Evolutionary conservation across 129 eudicot species (phyloP).

Genomic region (Pulicaria dysenterica): DNA sequence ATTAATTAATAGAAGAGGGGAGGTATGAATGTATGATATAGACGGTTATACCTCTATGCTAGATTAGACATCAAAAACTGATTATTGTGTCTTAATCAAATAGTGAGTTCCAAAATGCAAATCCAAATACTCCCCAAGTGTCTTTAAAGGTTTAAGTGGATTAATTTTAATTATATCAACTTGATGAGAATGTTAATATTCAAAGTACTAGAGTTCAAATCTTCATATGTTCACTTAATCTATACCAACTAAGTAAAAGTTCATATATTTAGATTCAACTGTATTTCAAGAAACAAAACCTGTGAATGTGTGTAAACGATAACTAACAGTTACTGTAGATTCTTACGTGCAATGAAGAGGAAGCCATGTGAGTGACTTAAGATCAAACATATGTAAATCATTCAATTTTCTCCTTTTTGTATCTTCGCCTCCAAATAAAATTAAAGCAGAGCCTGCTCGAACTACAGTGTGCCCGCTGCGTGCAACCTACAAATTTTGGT

Average conservation of each 20-base stretch:
- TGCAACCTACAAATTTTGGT: conserved; percentile 56
- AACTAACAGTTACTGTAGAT: neutral
- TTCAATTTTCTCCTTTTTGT: conserved; percentile 78
- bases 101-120: no score
- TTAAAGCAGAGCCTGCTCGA: conserved; percentile 70
- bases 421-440: conserved; percentile 95
- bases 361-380: conserved; percentile 96
- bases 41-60: no score
- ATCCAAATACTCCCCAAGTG: no score
- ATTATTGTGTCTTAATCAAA: no score
- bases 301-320: neutral
- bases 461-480: conserved; percentile 97
- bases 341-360: conserved; percentile 98
- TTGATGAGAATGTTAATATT: no score
- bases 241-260: neutral
- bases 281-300: neutral
- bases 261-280: no score
- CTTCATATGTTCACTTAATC: neutral
- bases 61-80: no score
- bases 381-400: conserved; percentile 98
- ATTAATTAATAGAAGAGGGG: neutral
- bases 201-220: neutral
- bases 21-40: neutral
- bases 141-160: no score
- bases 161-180: no score